phyloP scores from a whole-genome alignment of 2,329 filamentous ascomycete genomes.

The Zymoseptoria brevis region DNA sequence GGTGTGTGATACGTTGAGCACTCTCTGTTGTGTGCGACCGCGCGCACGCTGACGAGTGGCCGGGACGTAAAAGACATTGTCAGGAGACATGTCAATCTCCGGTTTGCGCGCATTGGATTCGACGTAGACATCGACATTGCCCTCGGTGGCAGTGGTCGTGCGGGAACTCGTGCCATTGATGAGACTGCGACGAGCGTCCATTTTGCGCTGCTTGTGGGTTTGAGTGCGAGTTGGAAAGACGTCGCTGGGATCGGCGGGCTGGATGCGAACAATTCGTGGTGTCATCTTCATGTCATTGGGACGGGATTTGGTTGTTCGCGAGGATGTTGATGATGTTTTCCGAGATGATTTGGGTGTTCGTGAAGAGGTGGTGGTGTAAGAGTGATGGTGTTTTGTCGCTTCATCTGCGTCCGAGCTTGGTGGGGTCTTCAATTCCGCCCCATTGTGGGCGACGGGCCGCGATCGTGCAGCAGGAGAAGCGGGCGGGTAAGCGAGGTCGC shows the following conservation, averaged over 20 bases:
- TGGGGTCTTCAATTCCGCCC: constrained; percentile 1
- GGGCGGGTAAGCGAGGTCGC: background rate
- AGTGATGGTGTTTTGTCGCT: constrained; percentile 14
- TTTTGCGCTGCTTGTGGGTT: constrained; percentile 19
- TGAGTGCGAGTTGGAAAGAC: constrained; percentile 53
- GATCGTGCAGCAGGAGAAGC: background rate
- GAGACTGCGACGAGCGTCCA: constrained; percentile 4
- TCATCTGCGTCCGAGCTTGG: constrained; percentile 12
- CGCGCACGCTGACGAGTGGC: constrained; percentile 4
- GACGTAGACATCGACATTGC: constrained; percentile 54
- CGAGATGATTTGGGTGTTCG: constrained; percentile 74
- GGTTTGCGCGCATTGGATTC: constrained; percentile 71
- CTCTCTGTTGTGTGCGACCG: background rate
- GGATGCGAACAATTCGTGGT: constrained; percentile 45
- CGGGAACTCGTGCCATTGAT: constrained; percentile 42
- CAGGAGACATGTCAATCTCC: constrained; percentile 53
- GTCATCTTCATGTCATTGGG: constrained; percentile 38
- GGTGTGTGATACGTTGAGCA: background rate
- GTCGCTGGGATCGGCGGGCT: constrained; percentile 53
- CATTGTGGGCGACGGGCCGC: background rate
- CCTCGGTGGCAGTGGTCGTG: constrained; percentile 29
- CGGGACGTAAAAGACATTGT: constrained; percentile 64
- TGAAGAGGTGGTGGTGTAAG: constrained; percentile 12
- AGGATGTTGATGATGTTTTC: constrained; percentile 48
- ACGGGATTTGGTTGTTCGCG: constrained; percentile 43